Evolutionary conservation across 2,329 filamentous ascomycete species (phyloP), one percentile per base, ranked within the genome.

Genomic region (Apiospora koreana): DNA sequence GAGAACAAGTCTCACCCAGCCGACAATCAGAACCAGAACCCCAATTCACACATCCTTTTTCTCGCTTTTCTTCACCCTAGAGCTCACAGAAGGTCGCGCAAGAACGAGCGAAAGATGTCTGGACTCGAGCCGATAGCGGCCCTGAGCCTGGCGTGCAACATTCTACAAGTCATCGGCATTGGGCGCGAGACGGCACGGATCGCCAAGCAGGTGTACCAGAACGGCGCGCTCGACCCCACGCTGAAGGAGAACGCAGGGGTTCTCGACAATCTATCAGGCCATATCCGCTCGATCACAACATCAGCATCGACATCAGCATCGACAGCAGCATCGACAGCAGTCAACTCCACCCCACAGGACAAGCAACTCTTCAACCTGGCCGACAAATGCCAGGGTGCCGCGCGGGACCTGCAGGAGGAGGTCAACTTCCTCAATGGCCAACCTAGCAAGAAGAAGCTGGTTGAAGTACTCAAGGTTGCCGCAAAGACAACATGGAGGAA

Each of bases 121-220:
- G 68, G 71, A 10, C 64, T 74, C 31, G 72, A 76, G 35, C 48
- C 48, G 12, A 54, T 54, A 54, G 48, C 48, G 12, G 74, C 73
- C n/a, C 68, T 78, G 7, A 70, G 75, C 65, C 58, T 77, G 14
- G 74, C 75, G 10, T 75, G 75, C 71, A 75, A 76, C 69, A 74
- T 76, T 16, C 70, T 78, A 45, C 73, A 77, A 35, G 69, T 75
- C 23, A 73, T 77, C 41, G 70, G 68, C 35, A 72, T 74, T 23
- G 75, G 70, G 0, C 71, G 67, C 16, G 73, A 76, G 31, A 73
- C 72, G 1, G 62, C 74, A 18, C 35, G 41, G 1, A 43, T 76
- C 16, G 72, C 67, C 42, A 74, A 71, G 58, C 42, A 58, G 1
- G 62, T 77, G 8, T 77, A 77, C 65, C 65, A 73, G 3, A 71